A percentile compares a stretch with the other conserved stretches of the same genome.
These are phyloP conservation scores for Helotiales sp. DNA, from an alignment of 2,329 filamentous ascomycete species.

Conservation along the genomic window DNA sequence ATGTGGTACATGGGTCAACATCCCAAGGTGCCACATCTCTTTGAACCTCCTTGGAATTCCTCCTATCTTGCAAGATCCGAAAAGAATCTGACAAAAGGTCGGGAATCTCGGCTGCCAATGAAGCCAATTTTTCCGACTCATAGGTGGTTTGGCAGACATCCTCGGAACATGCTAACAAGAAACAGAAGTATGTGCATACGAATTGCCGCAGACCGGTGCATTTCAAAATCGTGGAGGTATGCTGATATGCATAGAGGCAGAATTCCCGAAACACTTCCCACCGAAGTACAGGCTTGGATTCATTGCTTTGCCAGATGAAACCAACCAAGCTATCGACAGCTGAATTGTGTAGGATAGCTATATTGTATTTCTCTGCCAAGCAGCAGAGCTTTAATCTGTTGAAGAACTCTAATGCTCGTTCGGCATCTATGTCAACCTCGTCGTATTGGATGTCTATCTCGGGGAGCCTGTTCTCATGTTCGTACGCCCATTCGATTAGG, in stretches of 20 bases:
- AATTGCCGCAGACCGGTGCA: neutral
- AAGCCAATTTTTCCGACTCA: neutral
- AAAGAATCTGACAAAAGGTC: neutral
- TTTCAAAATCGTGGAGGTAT: neutral
- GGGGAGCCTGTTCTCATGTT: neutral
- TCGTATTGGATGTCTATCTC: neutral
- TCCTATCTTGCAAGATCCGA: neutral
- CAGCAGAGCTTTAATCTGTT: slow-evolving; percentile 5
- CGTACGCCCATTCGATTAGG: neutral
- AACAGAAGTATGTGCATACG: neutral
- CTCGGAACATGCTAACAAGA: neutral
- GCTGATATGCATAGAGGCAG: neutral
- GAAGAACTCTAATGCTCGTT: neutral
- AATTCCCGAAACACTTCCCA: neutral
- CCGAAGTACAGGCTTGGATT: neutral
- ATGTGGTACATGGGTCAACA: neutral
- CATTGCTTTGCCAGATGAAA: neutral
- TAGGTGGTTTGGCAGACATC: neutral
- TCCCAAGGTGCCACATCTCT: neutral
- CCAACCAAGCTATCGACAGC: neutral
- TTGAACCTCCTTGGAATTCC: neutral
- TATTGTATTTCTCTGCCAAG: slow-evolving; percentile 9
- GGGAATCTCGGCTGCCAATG: neutral
- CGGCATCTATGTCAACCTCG: neutral
- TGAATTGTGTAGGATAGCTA: neutral